Evolutionary conservation across 805 yeast species (phyloP), one percentile per base, ranked within the genome.

Genomic region (Candida orba): DNA sequence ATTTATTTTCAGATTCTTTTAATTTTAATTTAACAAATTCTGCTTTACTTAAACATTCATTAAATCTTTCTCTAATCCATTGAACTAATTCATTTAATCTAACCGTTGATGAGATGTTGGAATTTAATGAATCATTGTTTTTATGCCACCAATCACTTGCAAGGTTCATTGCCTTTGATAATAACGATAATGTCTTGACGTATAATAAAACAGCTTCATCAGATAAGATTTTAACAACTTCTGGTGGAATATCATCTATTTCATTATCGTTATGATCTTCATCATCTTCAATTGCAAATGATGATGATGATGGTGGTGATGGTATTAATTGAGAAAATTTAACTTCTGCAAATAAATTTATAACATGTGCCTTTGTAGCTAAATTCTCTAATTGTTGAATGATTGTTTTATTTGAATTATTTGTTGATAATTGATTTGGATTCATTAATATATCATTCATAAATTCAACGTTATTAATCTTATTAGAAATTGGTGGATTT

Each of bases 91-190:
- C 79, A 58, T 82, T 82, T 53, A 84, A 64, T 46, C 73, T 70
- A 63, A 59, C 2, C 67, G 68, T 31, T 31, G 45, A 60, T 43
- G 31, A 18, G 15, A 10, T 27, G 14, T 12, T 27, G 8, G 14
- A 12, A 17, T 23, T 24, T 8, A 17, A 23, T 13, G 14, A 54
- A 60, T 57, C 52, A 60, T 73, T 66, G 30, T 67, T 68, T 32
- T 63, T 65, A 48, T 76, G 73, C 98, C 98, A 93, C 97, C 98
- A 93, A 13, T 73, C 81, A 36, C 90, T 79, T 1, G 96, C 95
- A 34, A 79, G 62, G 40, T 78, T 73, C 95, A 91, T 90, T 0
- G 96, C 95, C 47, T 74, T 78, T 1, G 96, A 91, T 41, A 91
- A 70, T 14, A 90, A 65, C 1, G 95, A 79, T 37, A 93, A 70